These are phyloP conservation scores for Jamesozyma gamospora DNA, from an alignment of 805 yeast species.

Conservation along the genomic window DNA sequence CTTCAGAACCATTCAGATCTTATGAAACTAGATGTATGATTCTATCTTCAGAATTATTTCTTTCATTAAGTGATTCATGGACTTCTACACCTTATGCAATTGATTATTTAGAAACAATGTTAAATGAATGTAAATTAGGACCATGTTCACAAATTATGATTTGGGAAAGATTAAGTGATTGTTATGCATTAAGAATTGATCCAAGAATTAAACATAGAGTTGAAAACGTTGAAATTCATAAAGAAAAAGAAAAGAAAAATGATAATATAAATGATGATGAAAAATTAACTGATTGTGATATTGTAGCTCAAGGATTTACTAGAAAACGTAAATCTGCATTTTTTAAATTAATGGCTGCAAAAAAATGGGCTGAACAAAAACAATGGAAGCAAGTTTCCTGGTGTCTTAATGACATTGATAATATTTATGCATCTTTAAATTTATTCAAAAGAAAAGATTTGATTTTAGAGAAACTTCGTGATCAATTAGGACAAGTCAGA, in stretches of 20 bases:
- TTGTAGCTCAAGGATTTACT: conserved; percentile 42
- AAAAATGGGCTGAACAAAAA: conserved; percentile 47
- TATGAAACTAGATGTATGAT: conserved; percentile 63
- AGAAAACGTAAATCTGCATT: conserved; percentile 65
- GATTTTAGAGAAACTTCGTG: conserved; percentile 14
- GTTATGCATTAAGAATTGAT: conserved; percentile 37
- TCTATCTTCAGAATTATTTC: conserved; percentile 60
- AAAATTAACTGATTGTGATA: conserved; percentile 12
- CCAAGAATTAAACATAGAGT: conserved; percentile 29
- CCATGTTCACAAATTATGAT: conserved; percentile 40
- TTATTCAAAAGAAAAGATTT: conserved; percentile 16
- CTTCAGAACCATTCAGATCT: conserved; percentile 29
- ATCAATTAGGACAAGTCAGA: conserved; percentile 3
- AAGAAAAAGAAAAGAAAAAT: not conserved
- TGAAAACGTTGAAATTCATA: conserved; percentile 7
- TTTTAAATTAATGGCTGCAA: conserved; percentile 67
- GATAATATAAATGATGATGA: not conserved
- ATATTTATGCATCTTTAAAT: conserved; percentile 20
- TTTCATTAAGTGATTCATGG: conserved; percentile 35
- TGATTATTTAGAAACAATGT: conserved; percentile 37
- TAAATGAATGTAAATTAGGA: conserved; percentile 37
- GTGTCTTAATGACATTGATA: conserved; percentile 25
- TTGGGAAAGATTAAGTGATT: conserved; percentile 45
- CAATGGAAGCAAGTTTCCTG: conserved; percentile 27
- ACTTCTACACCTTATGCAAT: conserved; percentile 35